Conservation (phyloP, 139 green algal genomes). For the Zygnema cylindricum region DNA sequence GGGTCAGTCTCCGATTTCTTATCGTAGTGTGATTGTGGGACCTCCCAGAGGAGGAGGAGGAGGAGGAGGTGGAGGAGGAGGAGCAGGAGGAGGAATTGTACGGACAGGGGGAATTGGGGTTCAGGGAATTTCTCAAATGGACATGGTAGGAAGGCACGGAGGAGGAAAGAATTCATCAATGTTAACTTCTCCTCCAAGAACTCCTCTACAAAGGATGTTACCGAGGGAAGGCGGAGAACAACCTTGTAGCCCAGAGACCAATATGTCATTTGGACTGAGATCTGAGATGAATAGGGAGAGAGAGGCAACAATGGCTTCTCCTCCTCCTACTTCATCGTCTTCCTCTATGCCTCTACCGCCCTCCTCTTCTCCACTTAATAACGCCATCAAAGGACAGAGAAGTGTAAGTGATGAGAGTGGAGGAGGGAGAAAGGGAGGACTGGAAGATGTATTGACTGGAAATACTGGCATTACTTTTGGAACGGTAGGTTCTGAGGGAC, state of each 20-base stretch:
- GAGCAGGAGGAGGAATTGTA: conserved; percentile 16
- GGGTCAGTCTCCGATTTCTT: background rate
- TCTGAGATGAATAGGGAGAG: background rate
- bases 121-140: background rate
- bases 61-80: conserved; percentile 13
- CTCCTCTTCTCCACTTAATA: background rate
- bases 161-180: background rate
- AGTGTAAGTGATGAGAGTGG: background rate
- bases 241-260: too few relatives aligned
- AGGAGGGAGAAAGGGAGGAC: background rate
- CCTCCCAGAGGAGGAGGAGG: background rate
- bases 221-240: too few relatives aligned
- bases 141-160: background rate
- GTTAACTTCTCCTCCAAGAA: background rate
- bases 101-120: background rate
- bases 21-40: background rate
- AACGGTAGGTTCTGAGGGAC: too few relatives aligned
- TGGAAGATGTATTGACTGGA: background rate
- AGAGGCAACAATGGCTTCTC: background rate
- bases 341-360: background rate
- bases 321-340: too few relatives aligned
- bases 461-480: background rate
- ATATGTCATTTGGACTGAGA: too few relatives aligned
- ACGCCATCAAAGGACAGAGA: background rate
- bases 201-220: background rate